Percentiles rank a stretch among this genome's conserved stretches.
phyloP scores from a whole-genome alignment of 2,329 filamentous ascomycete genomes.

The Graphilbum ipis-grandicollis region DNA sequence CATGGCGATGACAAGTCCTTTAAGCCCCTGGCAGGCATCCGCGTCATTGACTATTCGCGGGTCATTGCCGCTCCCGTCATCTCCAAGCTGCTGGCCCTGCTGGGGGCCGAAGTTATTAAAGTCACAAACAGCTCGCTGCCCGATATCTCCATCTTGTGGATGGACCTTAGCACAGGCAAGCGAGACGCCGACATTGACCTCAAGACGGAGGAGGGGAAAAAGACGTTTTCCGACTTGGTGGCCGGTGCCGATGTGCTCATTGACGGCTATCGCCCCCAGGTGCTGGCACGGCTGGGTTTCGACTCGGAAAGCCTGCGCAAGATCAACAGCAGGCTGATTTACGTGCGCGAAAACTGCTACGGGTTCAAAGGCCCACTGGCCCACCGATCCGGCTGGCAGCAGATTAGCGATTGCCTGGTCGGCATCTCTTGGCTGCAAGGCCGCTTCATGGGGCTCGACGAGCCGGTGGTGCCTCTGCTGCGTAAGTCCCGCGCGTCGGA shows the following conservation, averaged over 20 bases:
- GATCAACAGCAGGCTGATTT: conserved; percentile 22
- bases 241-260: conserved; percentile 32
- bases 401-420: conserved; percentile 25
- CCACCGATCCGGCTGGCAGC: conserved; percentile 29
- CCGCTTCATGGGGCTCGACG: conserved; percentile 39
- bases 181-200: conserved; percentile 28
- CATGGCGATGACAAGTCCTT: not conserved
- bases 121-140: conserved; percentile 22
- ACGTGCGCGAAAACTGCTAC: conserved; percentile 31
- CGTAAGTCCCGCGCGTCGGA: conserved; percentile 9
- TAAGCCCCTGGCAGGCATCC: conserved; percentile 23
- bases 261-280: conserved; percentile 29
- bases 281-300: conserved; percentile 21
- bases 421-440: conserved; percentile 46
- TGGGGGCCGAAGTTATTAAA: conserved; percentile 27
- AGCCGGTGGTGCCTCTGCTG: conserved; percentile 49
- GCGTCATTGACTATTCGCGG: conserved; percentile 28
- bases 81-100: conserved; percentile 20
- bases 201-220: conserved; percentile 18
- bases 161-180: conserved; percentile 25
- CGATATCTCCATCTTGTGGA: conserved; percentile 20
- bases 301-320: conserved; percentile 20
- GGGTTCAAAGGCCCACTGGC: conserved; percentile 26
- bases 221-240: conserved; percentile 13
- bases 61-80: conserved; percentile 27